Conservation (phyloP, 2,329 filamentous ascomycete species). For the Pezicula carpinea region DNA sequence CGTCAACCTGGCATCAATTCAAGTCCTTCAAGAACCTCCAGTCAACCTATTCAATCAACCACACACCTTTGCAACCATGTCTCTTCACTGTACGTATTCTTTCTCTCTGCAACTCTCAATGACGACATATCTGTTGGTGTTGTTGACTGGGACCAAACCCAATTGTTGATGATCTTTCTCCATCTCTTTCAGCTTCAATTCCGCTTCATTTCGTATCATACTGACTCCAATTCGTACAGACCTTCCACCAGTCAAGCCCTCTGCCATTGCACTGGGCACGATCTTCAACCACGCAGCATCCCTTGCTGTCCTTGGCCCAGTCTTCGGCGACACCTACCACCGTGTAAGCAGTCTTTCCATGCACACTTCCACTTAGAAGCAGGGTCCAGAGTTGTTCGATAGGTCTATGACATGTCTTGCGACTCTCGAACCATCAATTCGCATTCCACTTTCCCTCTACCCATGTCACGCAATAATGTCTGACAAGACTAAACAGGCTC, state of each 20-base stretch:
- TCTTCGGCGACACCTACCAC: slow-evolving; percentile 94
- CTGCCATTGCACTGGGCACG: slow-evolving; percentile 92
- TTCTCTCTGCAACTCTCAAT: background rate
- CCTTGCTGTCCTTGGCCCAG: slow-evolving; percentile 77
- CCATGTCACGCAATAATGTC: too few species aligned
- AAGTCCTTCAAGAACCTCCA: slow-evolving; percentile 21
- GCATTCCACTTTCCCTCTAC: too few species aligned
- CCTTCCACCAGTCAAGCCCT: slow-evolving; percentile 87
- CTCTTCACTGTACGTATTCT: slow-evolving; percentile 25
- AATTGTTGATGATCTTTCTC: background rate
- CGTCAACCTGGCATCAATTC: slow-evolving; percentile 20
- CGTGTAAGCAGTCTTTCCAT: slow-evolving; percentile 34
- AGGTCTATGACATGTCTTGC: too few species aligned
- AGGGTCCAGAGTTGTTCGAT: too few species aligned
- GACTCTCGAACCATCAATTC: too few species aligned
- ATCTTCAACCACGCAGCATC: slow-evolving; percentile 93
- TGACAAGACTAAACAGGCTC: slow-evolving; percentile 43
- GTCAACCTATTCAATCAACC: slow-evolving; percentile 19
- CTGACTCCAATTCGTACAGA: slow-evolving; percentile 30
- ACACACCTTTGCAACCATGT: slow-evolving; percentile 23
- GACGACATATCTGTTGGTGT: background rate
- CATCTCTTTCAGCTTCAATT: background rate
- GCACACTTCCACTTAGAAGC: too few species aligned
- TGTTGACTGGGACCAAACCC: background rate
- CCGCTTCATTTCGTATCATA: background rate